Evolutionary conservation across 108 stramenopile species (phyloP), one percentile per base, ranked within the genome.

Genomic region (Nitzschia putrida): DNA sequence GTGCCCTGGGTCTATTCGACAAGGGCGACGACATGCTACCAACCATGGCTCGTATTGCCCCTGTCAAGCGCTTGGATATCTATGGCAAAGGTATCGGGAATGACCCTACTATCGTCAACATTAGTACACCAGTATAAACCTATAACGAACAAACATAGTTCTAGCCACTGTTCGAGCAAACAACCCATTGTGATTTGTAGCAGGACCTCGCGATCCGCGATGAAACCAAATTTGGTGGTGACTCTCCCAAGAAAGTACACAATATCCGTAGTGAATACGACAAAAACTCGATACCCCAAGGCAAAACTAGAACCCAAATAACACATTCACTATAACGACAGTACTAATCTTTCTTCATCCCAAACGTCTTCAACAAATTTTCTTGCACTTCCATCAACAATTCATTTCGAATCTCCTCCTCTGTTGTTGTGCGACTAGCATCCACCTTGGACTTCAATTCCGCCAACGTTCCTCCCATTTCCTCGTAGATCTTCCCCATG

Each of bases 1-100:
- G 95, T 34, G 80, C 80, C 10, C 68, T 96, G 41, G 93, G 95
- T 16, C 53, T 91, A 24, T 96, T 80, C 72, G 91, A 96, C 51
- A 93, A 89, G 63, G 80, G 70, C 29, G 69, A 74, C 61, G 71
- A 80, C 38, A 65, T 95, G 65, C 7, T 53, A n/a, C 13, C 57
- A 3, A 68, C 58, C 39, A 68, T 68, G 37, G 69, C 40, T 21
- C 49, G 76, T 11, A 57, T 67, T 20, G 80, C 85, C 29, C 70
- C 68, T 20, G 80, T 79, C 1, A 75, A 79, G 37, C 72, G 85
- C 25, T 57, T 90, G 41, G 80, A 90, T 77, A 72, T 83, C 7
- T 81, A 85, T 55, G 79, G 80, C 24, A 81, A 73, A 26, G 57
- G 57, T 22, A 34, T 4, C 29, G 29, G 29, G 1, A 34, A 34